Percentiles rank a stretch among this genome's conserved stretches.
phyloP scores from a whole-genome alignment of 2,329 filamentous ascomycete species.

The Botrytis cinerea region DNA sequence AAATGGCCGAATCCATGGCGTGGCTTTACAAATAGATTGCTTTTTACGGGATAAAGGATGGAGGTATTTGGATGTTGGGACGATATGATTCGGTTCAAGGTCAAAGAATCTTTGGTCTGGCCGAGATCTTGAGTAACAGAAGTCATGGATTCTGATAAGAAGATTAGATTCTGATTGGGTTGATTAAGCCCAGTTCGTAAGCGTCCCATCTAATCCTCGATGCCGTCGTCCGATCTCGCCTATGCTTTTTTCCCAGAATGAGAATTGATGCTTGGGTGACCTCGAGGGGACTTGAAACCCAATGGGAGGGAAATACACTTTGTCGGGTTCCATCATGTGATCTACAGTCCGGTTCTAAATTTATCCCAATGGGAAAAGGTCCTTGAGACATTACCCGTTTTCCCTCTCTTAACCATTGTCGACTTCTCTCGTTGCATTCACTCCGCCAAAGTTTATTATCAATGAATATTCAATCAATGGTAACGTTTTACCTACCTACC shows the following conservation, averaged over 20 bases:
- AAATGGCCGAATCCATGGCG: constrained; percentile 18
- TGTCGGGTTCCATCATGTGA: constrained; percentile 17
- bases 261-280: neutral
- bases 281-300: neutral
- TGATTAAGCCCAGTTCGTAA: constrained; percentile 15
- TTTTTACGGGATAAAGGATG: constrained; percentile 30
- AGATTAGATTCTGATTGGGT: constrained; percentile 13
- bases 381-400: constrained; percentile 7
- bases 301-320: constrained; percentile 1
- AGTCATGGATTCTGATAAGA: constrained; percentile 21
- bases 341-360: neutral
- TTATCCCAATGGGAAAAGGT: neutral
- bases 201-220: constrained; percentile 11
- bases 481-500: neutral
- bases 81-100: constrained; percentile 15
- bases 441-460: neutral
- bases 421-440: neutral
- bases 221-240: constrained; percentile 17
- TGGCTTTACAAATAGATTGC: constrained; percentile 33
- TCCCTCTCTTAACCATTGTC: neutral
- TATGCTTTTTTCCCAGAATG: neutral
- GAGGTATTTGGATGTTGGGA: neutral
- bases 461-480: neutral
- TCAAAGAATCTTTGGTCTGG: neutral
- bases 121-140: constrained; percentile 7